Evolutionary conservation across 169 alveolate genomes (phyloP), one percentile per base, ranked within the genome.

Genomic region (Cryptosporidium canis): DNA sequence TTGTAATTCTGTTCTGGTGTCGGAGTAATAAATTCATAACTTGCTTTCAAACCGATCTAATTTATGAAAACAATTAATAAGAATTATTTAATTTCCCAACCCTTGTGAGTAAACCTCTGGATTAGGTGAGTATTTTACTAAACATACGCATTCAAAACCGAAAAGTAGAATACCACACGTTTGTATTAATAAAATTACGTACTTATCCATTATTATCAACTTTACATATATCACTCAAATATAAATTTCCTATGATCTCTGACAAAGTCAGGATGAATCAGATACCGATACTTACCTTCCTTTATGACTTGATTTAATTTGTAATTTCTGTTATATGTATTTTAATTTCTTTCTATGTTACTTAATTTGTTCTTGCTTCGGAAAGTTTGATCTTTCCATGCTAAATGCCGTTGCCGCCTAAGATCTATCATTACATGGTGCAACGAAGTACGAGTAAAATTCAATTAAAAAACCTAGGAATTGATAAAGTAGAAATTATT

Each of bases 361-460:
- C 8, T 61, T n/a, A n/a, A n/a, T n/a, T n/a, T n/a, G 2, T 31
- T 31, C 27, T 61, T 29, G 45, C 47, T 35, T 6, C n/a, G 29
- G 29, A 61, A 61, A 56, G 18, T 44, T 37, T 66, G 82, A 66
- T 66, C 82, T 66, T 66, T 66, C 58, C 45, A 43, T 66, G 53
- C 24, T 21, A 12, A n/a, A 39, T 2, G 18, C 11, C 21, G 12
- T 70, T 70, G 84, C 58, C 84, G 84, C 84, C 84, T 70, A 51
- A 70, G 84, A 70, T 70, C 84, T 70, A 70, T 35, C 67, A 70
- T 70, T 70, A 70, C 48, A 31, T 61, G 68, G 68, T 61, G 68
- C 68, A 61, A 24, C 31, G 8, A 67, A 47, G 77, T 37, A 35
- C 31, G 37, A n/a, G 56, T 35, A 65, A 65, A 16, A n/a, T n/a